phyloP scores from a whole-genome alignment of 2,329 filamentous ascomycete genomes.

The Lasiodiplodia gonubiensis region DNA sequence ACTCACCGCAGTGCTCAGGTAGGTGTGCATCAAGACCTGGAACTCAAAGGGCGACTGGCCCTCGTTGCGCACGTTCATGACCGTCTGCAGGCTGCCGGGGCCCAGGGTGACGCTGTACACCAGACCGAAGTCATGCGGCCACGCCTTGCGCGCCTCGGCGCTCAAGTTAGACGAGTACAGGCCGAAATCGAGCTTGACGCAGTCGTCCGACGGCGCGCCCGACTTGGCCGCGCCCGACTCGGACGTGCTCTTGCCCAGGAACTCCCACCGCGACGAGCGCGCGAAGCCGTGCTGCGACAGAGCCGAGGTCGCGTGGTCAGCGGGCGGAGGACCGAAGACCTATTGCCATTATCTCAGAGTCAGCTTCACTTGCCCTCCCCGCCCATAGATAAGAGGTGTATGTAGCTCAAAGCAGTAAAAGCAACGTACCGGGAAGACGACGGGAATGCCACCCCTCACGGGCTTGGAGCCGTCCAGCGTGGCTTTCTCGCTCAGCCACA shows the following conservation, averaged over 20 bases:
- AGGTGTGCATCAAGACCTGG: constrained; percentile 90
- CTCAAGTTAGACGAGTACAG: constrained; percentile 75
- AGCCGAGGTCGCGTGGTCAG: constrained; percentile 75
- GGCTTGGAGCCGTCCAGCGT: constrained; percentile 86
- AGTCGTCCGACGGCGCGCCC: constrained; percentile 50
- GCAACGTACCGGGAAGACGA: constrained; percentile 83
- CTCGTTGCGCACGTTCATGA: constrained; percentile 87
- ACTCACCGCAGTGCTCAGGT: constrained; percentile 78
- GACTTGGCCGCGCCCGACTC: constrained; percentile 58
- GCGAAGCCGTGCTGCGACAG: constrained; percentile 96
- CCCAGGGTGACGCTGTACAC: constrained; percentile 91
- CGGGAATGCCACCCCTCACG: constrained; percentile 87
- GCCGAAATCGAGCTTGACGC: constrained; percentile 94
- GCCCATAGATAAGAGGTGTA: neutral
- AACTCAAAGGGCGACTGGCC: constrained; percentile 84
- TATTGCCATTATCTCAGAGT: constrained; percentile 42
- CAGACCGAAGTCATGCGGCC: constrained; percentile 86
- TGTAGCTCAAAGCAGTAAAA: neutral
- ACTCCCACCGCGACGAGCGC: constrained; percentile 89
- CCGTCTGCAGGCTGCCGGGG: constrained; percentile 75
- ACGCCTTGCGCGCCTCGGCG: constrained; percentile 71
- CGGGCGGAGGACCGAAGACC: constrained; percentile 84
- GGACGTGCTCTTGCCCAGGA: constrained; percentile 83
- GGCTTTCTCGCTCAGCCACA: constrained; percentile 83
- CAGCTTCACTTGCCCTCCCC: neutral